A percentile compares a stretch with the other conserved stretches of the same genome.
phyloP scores from a whole-genome alignment of 176 grass and related monocot species.

The Bromus sterilis region DNA sequence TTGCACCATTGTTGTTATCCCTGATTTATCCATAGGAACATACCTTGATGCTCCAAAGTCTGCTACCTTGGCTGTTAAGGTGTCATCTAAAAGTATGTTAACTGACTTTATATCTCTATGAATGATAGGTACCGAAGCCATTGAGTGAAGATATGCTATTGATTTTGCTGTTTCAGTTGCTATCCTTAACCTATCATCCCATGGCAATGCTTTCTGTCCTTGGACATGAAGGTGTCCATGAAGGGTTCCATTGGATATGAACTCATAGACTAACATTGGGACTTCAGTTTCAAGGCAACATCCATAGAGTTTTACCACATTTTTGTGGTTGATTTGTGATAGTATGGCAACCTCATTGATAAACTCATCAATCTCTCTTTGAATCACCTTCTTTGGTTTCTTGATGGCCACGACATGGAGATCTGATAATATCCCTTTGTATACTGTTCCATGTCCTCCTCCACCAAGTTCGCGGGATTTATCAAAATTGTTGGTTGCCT shows the following conservation, averaged over 20 bases:
- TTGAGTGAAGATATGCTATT: not conserved
- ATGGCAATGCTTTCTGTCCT: not conserved
- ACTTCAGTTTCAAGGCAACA: slow-evolving; percentile 55
- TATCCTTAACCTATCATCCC: not conserved
- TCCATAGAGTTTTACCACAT: slow-evolving; percentile 35
- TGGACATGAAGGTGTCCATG: slow-evolving; percentile 23
- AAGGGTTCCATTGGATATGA: slow-evolving; percentile 50
- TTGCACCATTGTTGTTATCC: slow-evolving; percentile 22
- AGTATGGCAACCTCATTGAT: slow-evolving; percentile 53
- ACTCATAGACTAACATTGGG: slow-evolving; percentile 35
- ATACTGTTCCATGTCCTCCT: slow-evolving; percentile 34
- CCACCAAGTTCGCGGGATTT: not conserved
- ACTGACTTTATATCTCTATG: slow-evolving; percentile 15
- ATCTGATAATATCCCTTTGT: slow-evolving; percentile 38
- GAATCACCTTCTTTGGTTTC: slow-evolving; percentile 31
- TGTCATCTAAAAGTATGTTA: not conserved
- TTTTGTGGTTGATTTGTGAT: slow-evolving; percentile 39
- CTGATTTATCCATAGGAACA: slow-evolving; percentile 19
- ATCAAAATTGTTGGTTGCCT: slow-evolving; percentile 16
- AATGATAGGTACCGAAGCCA: not conserved
- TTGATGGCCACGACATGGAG: slow-evolving; percentile 38
- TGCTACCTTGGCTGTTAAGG: slow-evolving; percentile 28
- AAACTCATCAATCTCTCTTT: slow-evolving; percentile 44
- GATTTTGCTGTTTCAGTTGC: not conserved
- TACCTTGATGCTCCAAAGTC: slow-evolving; percentile 58